Percentiles rank a stretch among this genome's conserved stretches.
These are phyloP conservation scores for Solanum phureja DNA, from an alignment of 257 asterid species.

Conservation along the genomic window DNA sequence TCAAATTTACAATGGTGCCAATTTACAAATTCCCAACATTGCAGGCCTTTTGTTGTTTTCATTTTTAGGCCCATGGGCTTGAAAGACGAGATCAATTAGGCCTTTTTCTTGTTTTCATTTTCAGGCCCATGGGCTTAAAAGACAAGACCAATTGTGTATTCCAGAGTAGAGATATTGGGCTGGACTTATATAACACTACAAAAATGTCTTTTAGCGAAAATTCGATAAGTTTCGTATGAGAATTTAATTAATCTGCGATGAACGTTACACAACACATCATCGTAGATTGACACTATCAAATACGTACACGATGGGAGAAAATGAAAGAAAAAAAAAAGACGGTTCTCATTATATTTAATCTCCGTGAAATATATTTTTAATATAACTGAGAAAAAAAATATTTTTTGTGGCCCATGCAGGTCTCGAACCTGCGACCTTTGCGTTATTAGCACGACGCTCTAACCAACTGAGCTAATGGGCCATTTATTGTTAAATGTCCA, in stretches of 20 bases:
- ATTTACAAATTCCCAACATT: neutral
- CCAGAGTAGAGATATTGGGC: neutral
- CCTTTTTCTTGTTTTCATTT: neutral
- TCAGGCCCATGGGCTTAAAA: neutral
- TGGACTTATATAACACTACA: neutral
- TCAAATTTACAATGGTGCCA: neutral
- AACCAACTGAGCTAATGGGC: slow-evolving; percentile 24
- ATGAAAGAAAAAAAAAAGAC: neutral
- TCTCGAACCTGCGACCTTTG: slow-evolving; percentile 29
- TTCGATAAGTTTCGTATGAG: neutral
- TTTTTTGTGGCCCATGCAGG: slow-evolving; percentile 9
- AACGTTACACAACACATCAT: neutral
- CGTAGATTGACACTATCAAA: neutral
- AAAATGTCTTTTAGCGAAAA: neutral
- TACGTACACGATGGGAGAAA: neutral
- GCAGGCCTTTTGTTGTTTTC: neutral
- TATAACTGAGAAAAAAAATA: too few relatives aligned
- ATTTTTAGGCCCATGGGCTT: neutral
- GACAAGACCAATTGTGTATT: neutral
- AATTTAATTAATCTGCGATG: neutral
- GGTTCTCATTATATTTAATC: neutral
- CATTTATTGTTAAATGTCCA: neutral
- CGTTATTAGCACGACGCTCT: slow-evolving; percentile 25
- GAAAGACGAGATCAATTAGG: neutral
- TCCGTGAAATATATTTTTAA: too few relatives aligned